Conservation (phyloP, 371 early-diverging fungal species). For the Mucor irregularis region DNA sequence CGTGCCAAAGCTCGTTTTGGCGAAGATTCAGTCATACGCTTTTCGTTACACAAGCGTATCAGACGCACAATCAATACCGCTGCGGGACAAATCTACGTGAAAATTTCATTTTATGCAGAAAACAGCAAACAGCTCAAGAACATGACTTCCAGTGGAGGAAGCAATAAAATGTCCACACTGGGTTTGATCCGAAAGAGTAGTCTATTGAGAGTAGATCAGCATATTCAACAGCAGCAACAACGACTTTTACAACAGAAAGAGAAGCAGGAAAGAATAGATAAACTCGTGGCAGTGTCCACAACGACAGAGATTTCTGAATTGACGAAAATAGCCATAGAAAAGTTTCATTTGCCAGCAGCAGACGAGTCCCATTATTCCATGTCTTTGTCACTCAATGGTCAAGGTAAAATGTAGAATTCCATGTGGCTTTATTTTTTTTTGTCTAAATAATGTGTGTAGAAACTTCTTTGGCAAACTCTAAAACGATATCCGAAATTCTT, state of each 20-base stretch:
- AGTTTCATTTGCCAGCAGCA: conserved; percentile 40
- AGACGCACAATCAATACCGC: conserved; percentile 39
- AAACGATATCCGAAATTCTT: conserved; percentile 17
- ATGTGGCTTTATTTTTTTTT: background rate
- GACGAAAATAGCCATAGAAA: conserved; percentile 40
- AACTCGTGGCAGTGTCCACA: conserved; percentile 40
- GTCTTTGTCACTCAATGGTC: conserved; percentile 15
- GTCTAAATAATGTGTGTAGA: conserved; percentile 7
- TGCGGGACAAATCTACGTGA: conserved; percentile 40
- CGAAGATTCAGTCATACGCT: conserved; percentile 48
- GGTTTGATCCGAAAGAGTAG: conserved; percentile 21
- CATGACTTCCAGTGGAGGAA: background rate
- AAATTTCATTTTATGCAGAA: conserved; percentile 41
- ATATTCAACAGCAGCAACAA: conserved; percentile 14
- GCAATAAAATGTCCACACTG: conserved; percentile 21
- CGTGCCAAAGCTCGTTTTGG: conserved; percentile 39
- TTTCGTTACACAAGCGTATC: conserved; percentile 60
- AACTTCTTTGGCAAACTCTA: conserved; percentile 4
- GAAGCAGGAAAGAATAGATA: conserved; percentile 37
- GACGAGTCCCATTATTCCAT: conserved; percentile 13
- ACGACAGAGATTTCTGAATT: conserved; percentile 34
- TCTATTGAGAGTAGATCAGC: conserved; percentile 16
- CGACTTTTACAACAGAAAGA: background rate
- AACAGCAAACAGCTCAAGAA: conserved; percentile 9
- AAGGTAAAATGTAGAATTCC: background rate